Evolutionary conservation across 805 yeast species (phyloP), one percentile per base, ranked within the genome.

Genomic region (Isabelozyma pseudorhagii): DNA sequence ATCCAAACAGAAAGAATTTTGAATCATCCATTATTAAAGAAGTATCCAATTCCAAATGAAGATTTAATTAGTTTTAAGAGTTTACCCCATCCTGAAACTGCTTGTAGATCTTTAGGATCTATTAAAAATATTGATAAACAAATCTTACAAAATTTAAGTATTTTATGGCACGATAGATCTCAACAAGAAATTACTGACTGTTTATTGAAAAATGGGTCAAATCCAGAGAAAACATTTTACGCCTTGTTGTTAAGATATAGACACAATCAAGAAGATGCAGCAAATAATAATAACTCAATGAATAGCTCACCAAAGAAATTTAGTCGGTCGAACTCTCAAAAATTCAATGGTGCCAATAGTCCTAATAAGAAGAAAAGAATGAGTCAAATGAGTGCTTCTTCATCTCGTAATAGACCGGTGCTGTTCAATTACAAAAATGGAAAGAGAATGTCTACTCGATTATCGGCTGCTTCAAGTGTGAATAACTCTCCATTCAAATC

Each of bases 1-100:
- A 79, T 89, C 36, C 74, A 82, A 44, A 89, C 94, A 5, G 79
- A 79, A 21, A 78, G 80, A 45, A 85, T 91, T 18, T 70, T 88
- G 44, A 59, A 66, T 39, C 89, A 85, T 66, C 81, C 83, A 9
- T 72, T 85, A 49, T 62, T 83, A 47, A 56, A 53, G 44, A 81
- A 80, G 61, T 80, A 81, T 56, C 82, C 83, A 6, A 72, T 72
- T 47, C 71, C 75, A 9, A 68, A 71, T 50, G 74, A 74, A 57
- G 79, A 75, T 56, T 69, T 74, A 49, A 76, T 62, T 53, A 69
- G 64, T 69, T 77, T 71, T 34, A 69, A 67, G 50, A 69, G 75
- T 40, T 71, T 81, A 52, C 85, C 85, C 2, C 80, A 81, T 53
- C 83, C 84, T 7, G 74, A 73, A 53, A 75, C 81, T 27, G 83